phyloP scores from a whole-genome alignment of 768 basidiomycete genomes.

The Tulasnella sp. region DNA sequence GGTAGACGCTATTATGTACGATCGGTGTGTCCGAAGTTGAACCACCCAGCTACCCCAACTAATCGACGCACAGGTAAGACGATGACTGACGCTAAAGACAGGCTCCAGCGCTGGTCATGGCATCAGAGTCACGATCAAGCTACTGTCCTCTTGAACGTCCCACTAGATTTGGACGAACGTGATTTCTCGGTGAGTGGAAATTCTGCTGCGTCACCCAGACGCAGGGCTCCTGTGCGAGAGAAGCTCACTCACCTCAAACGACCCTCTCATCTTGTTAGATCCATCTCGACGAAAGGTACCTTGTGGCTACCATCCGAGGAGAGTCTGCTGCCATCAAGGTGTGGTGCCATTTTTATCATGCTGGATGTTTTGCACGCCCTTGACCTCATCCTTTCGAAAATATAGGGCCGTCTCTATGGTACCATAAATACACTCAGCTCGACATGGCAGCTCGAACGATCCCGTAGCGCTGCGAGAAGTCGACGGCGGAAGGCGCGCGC shows the following conservation, averaged over 20 bases:
- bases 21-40: no score
- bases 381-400: background rate
- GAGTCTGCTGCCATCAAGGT: conserved; percentile 14
- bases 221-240: background rate
- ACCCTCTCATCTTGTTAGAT: no score
- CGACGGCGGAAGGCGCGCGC: conserved; percentile 2
- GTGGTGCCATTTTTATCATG: background rate
- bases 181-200: conserved; percentile 10
- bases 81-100: background rate
- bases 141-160: conserved; percentile 11
- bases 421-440: conserved; percentile 10
- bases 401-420: conserved; percentile 11
- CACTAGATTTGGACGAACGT: conserved; percentile 2
- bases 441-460: conserved; percentile 10
- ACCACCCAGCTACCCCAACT: no score
- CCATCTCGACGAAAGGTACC: conserved; percentile 3
- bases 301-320: conserved; percentile 6
- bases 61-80: background rate
- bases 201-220: background rate
- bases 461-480: background rate
- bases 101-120: conserved; percentile 14
- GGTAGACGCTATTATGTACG: no score
- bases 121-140: conserved; percentile 16
- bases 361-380: background rate
- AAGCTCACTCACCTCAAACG: background rate